Conservation (phyloP, 768 basidiomycete genomes). For the Leccinum rimulosum region DNA sequence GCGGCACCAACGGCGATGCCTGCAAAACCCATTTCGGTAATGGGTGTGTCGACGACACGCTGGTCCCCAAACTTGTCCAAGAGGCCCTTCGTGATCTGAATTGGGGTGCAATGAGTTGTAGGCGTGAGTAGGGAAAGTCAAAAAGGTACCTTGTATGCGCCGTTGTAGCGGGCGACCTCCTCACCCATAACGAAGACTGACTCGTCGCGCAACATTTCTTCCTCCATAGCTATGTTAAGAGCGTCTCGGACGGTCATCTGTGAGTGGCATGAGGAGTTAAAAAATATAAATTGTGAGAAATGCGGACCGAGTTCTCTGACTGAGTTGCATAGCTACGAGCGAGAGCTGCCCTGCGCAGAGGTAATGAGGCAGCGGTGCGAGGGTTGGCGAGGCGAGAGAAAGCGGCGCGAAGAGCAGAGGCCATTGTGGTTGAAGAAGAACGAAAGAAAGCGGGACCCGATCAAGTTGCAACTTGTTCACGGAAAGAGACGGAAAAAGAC, state of each 20-base stretch:
- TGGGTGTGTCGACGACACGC: constrained; percentile 95
- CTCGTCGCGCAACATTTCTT: constrained; percentile 97
- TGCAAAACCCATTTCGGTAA: constrained; percentile 98
- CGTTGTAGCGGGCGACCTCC: constrained; percentile 98
- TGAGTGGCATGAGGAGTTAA: constrained; percentile 11
- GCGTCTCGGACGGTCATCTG: constrained; percentile 99
- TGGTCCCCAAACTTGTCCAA: constrained; percentile 99
- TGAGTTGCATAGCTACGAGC: constrained; percentile 66
- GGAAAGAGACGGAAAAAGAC: constrained; percentile 24
- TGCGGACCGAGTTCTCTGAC: constrained; percentile 47
- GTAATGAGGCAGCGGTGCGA: constrained; percentile 41
- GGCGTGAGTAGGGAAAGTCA: background rate
- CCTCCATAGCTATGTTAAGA: constrained; percentile 97
- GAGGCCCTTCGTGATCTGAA: constrained; percentile 93
- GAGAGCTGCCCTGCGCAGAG: constrained; percentile 41
- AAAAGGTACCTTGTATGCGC: constrained; percentile 83
- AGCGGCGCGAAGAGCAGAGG: constrained; percentile 48
- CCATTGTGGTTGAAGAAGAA: constrained; percentile 42
- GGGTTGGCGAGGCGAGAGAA: constrained; percentile 59
- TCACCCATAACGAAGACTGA: constrained; percentile 94
- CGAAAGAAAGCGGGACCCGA: constrained; percentile 6
- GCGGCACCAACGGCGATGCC: constrained; percentile 95
- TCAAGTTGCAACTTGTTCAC: constrained; percentile 10
- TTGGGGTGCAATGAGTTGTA: constrained; percentile 10
- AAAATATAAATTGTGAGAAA: constrained; percentile 18